Conservation (phyloP, 1,139 yeast species). For the Groenewaldozyma auringiensis region DNA sequence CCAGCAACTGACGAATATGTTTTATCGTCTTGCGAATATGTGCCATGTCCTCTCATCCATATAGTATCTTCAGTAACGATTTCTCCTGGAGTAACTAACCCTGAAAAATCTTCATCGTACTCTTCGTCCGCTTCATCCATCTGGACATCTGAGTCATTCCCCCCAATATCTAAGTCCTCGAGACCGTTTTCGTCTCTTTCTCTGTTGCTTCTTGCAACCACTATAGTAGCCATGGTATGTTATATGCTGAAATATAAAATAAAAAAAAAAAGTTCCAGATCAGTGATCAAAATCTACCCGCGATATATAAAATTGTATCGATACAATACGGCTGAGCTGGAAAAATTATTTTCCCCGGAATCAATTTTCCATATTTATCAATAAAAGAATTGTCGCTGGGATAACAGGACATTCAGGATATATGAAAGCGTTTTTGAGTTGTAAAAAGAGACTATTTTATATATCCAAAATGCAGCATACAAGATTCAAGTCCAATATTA, state of each 20-base stretch:
- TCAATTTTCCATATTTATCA: no score
- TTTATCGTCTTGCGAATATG: conserved; percentile 59
- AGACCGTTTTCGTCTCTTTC: conserved; percentile 12
- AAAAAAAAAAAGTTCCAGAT: no score
- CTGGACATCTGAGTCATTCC: conserved; percentile 13
- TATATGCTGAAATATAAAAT: no score
- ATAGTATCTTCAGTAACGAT: conserved; percentile 88
- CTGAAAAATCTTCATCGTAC: conserved; percentile 6
- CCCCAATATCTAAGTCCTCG: conserved; percentile 15
- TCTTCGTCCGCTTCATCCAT: conserved; percentile 7
- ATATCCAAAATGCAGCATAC: neutral
- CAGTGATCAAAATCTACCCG: no score
- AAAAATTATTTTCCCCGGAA: no score
- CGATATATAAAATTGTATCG: no score
- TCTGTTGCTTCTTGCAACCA: conserved; percentile 1
- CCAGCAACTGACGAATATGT: conserved; percentile 95
- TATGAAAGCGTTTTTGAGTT: no score
- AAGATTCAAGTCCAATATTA: neutral
- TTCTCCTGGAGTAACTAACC: conserved; percentile 91
- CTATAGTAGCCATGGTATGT: neutral
- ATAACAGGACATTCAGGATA: no score
- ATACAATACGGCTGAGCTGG: no score
- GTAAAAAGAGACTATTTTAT: no score
- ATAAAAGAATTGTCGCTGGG: no score
- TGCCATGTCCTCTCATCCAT: conserved; percentile 99